Conservation (phyloP, 768 basidiomycete species). For the Pleurotus tuoliensis region DNA sequence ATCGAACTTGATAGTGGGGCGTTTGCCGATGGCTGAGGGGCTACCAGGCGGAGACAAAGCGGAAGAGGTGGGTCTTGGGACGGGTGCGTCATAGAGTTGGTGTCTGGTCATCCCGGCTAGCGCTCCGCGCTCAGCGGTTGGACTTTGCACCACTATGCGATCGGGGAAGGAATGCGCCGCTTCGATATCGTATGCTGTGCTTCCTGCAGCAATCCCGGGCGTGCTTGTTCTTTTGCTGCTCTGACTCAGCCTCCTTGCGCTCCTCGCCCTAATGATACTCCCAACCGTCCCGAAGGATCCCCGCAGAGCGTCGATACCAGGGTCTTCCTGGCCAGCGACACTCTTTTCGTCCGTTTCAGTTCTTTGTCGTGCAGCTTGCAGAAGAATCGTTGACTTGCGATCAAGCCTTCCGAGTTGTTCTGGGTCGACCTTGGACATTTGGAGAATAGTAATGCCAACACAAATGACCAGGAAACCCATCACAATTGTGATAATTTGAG, state of each 20-base stretch:
- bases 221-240: constrained; percentile 30
- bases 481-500: constrained; percentile 85
- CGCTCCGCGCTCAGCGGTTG: constrained; percentile 18
- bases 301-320: constrained; percentile 87
- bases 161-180: not conserved
- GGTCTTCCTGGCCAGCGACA: constrained; percentile 69
- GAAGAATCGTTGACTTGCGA: constrained; percentile 82
- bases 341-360: constrained; percentile 76
- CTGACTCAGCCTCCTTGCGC: constrained; percentile 48
- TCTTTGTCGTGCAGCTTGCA: constrained; percentile 76
- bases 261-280: constrained; percentile 77
- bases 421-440: constrained; percentile 95
- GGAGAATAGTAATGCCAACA: constrained; percentile 90
- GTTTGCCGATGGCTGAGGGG: constrained; percentile 28
- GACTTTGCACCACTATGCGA: constrained; percentile 11
- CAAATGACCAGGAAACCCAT: constrained; percentile 92
- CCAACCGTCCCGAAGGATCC: constrained; percentile 91
- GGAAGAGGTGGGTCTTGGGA: constrained; percentile 46
- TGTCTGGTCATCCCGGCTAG: constrained; percentile 65
- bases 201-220: not conserved
- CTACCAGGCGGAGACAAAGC: constrained; percentile 32
- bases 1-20: constrained; percentile 75
- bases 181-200: constrained; percentile 7
- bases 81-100: constrained; percentile 85
- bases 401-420: constrained; percentile 75